Evolutionary conservation across 768 basidiomycete species (phyloP).

Genomic region (Leccinum pellstonianum): DNA sequence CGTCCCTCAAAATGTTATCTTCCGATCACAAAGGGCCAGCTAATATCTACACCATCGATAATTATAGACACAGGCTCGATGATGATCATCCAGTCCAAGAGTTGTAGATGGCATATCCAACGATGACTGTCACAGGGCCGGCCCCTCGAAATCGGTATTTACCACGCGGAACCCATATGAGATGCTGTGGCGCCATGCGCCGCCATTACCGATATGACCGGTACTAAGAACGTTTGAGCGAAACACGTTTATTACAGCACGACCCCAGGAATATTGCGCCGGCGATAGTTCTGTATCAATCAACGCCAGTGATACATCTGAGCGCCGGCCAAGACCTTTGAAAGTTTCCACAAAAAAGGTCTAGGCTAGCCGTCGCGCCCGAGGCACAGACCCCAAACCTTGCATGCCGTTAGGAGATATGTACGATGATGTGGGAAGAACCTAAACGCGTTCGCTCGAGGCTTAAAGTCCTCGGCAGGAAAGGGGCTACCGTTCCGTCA

Average conservation of each 20-base stretch:
- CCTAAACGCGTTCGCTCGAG: background rate
- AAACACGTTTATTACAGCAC: too few species aligned
- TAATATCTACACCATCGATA: background rate
- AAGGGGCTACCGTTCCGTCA: background rate
- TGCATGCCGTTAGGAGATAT: too few species aligned
- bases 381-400: background rate
- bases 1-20: background rate
- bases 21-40: background rate
- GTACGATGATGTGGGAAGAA: background rate
- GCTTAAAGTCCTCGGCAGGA: background rate
- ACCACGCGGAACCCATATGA: background rate
- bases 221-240: background rate
- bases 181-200: background rate
- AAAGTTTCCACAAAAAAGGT: background rate
- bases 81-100: background rate
- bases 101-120: background rate
- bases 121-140: background rate
- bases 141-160: background rate
- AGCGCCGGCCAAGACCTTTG: too few species aligned
- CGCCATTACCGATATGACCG: background rate
- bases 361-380: background rate
- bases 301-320: too few species aligned
- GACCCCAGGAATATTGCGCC: background rate
- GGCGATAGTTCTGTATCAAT: too few species aligned
- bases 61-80: background rate